A percentile compares a stretch with the other conserved stretches of the same genome.
These are phyloP conservation scores for Pilasporangium apinafurcum DNA, from an alignment of 352 stramenopile genomes.

Conservation along the genomic window DNA sequence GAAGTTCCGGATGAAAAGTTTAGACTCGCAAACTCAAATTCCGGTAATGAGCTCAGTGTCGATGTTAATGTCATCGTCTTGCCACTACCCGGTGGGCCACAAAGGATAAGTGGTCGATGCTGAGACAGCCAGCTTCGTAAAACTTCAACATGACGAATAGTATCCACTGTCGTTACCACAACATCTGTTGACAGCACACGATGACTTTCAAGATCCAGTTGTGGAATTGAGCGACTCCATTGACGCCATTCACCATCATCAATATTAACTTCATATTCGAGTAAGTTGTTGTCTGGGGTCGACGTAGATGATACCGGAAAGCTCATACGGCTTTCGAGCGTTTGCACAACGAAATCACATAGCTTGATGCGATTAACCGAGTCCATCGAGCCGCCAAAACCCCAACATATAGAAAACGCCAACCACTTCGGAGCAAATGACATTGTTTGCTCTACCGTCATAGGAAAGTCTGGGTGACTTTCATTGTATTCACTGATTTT, in stretches of 20 bases:
- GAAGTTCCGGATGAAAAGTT: constrained; percentile 99
- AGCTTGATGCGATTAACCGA: constrained; percentile 90
- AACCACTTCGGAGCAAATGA: constrained; percentile 97
- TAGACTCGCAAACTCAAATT: constrained; percentile 97
- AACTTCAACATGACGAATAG: constrained; percentile 97
- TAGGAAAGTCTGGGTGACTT: constrained; percentile 96
- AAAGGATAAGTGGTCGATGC: constrained; percentile 96
- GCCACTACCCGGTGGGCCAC: constrained; percentile 96
- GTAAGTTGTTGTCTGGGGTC: constrained; percentile 75
- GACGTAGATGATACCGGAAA: constrained; percentile 72
- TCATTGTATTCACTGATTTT: constrained; percentile 99
- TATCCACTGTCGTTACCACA: constrained; percentile 99
- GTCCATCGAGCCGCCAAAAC: constrained; percentile 97
- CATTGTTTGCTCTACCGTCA: constrained; percentile 94
- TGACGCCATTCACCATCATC: constrained; percentile 96
- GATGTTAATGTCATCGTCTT: constrained; percentile 99
- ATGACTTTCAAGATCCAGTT: constrained; percentile 98
- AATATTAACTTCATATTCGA: constrained; percentile 96
- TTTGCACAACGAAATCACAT: constrained; percentile 85
- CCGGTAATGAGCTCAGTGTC: constrained; percentile 95
- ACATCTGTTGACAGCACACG: constrained; percentile 95
- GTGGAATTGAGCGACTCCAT: constrained; percentile 95
- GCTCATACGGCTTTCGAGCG: constrained; percentile 82
- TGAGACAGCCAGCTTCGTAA: constrained; percentile 96
- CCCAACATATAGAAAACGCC: constrained; percentile 97